Conservation (phyloP, 371 early-diverging fungal species). For the Haplosporangium sp. region DNA sequence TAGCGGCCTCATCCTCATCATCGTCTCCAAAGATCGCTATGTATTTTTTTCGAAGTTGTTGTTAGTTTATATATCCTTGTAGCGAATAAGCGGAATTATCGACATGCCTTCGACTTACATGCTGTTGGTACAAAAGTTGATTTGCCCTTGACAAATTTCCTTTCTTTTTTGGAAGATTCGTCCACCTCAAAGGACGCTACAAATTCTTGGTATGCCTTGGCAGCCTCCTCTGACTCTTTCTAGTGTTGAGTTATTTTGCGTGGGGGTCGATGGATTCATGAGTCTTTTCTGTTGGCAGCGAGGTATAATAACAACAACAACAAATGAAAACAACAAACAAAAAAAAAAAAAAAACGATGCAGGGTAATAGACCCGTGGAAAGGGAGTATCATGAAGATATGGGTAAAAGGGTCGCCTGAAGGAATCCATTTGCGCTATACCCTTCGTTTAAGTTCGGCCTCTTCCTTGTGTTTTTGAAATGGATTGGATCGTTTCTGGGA, state of each 20-base stretch:
- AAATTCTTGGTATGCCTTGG: conserved; percentile 86
- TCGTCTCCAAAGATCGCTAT: conserved; percentile 57
- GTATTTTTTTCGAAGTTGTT: neutral
- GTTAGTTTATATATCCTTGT: neutral
- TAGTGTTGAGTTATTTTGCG: conserved; percentile 33
- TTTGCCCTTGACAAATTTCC: conserved; percentile 72
- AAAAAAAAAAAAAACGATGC: conserved; percentile 8
- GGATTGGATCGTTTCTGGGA: conserved; percentile 74
- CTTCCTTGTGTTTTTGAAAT: conserved; percentile 83
- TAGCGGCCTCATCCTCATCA: conserved; percentile 47
- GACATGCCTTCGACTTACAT: conserved; percentile 21
- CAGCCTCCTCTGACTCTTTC: conserved; percentile 79
- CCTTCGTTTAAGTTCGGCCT: conserved; percentile 77
- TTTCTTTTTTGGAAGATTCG: conserved; percentile 56
- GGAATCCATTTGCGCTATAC: conserved; percentile 54
- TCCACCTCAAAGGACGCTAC: conserved; percentile 87
- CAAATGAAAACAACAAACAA: neutral
- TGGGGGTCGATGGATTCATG: conserved; percentile 20
- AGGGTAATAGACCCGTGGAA: neutral
- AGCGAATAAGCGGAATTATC: neutral
- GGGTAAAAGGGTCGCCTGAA: conserved; percentile 5
- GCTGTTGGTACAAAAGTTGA: conserved; percentile 64
- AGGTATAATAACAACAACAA: neutral
- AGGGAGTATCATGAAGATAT: neutral
- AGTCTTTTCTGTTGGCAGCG: conserved; percentile 19